Conservation (phyloP, 352 stramenopile genomes). For the Phytophthora podocarpi region DNA sequence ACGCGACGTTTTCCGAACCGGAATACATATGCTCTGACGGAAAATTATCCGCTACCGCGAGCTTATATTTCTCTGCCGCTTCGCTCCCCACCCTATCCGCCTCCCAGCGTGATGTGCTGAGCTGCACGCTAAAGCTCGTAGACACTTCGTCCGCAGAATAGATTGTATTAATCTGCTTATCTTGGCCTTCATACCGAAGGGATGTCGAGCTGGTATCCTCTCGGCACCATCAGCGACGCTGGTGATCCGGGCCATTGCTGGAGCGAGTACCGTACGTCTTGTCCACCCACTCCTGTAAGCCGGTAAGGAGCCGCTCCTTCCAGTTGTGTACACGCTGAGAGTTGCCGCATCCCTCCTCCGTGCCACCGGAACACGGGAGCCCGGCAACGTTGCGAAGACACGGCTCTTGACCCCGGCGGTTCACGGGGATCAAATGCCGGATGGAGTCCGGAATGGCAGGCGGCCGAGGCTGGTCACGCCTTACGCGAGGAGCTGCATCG, state of each 20-base stretch:
- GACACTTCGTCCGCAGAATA: neutral
- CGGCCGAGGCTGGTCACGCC: too few relatives aligned
- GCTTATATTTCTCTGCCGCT: too few relatives aligned
- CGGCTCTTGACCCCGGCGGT: slow-evolving; percentile 1
- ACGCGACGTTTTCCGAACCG: too few relatives aligned
- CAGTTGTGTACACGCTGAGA: neutral
- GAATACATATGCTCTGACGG: too few relatives aligned
- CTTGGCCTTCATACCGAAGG: neutral
- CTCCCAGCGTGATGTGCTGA: too few relatives aligned
- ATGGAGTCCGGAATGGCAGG: slow-evolving; percentile 12
- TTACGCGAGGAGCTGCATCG: too few relatives aligned
- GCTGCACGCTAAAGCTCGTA: neutral
- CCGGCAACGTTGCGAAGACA: slow-evolving; percentile 4
- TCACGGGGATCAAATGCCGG: neutral
- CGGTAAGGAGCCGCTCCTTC: neutral
- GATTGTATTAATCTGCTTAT: neutral
- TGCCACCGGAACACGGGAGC: slow-evolving; percentile 6
- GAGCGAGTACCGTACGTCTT: neutral
- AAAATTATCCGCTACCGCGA: too few relatives aligned
- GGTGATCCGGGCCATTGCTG: neutral
- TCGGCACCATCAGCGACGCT: neutral
- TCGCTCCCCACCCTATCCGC: too few relatives aligned
- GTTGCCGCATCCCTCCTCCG: neutral
- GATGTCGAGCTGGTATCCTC: neutral
- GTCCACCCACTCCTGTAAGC: neutral